Conservation (phyloP, 2,329 filamentous ascomycete genomes). For the Blastomyces silverae region DNA sequence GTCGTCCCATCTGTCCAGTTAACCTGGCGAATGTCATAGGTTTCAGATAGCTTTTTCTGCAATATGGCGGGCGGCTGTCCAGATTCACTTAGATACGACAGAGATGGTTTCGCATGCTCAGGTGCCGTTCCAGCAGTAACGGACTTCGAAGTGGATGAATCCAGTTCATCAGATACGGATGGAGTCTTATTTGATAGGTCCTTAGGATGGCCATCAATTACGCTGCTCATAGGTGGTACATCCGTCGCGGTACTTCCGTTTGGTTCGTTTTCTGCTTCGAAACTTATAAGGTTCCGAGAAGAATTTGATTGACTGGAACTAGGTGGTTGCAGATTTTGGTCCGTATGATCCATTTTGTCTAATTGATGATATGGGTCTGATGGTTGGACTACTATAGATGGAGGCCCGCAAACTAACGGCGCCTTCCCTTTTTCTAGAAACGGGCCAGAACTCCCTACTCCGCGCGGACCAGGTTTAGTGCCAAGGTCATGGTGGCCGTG, state of each 20-base stretch:
- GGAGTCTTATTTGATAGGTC: too few species aligned
- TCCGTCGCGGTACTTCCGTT: not conserved
- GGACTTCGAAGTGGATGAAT: not conserved
- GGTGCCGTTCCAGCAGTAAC: not conserved
- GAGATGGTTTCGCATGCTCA: not conserved
- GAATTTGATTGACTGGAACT: not conserved
- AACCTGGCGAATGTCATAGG: constrained; percentile 89
- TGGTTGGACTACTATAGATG: not conserved
- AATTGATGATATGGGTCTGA: not conserved
- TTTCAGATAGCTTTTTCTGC: constrained; percentile 48
- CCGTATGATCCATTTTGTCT: not conserved
- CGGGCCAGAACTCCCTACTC: not conserved
- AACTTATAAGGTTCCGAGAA: constrained; percentile 7
- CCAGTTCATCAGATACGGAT: not conserved
- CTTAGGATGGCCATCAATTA: not conserved
- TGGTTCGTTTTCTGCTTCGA: not conserved
- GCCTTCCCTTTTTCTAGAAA: not conserved
- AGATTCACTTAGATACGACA: not conserved
- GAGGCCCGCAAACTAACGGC: not conserved
- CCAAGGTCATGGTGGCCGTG: not conserved
- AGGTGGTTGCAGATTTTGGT: not conserved
- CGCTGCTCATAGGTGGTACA: not conserved
- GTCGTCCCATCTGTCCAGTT: constrained; percentile 66
- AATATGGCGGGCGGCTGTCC: not conserved
- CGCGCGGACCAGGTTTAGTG: not conserved